phyloP scores from a whole-genome alignment of 1,139 yeast genomes.

The Kodamaea ohmeri region DNA sequence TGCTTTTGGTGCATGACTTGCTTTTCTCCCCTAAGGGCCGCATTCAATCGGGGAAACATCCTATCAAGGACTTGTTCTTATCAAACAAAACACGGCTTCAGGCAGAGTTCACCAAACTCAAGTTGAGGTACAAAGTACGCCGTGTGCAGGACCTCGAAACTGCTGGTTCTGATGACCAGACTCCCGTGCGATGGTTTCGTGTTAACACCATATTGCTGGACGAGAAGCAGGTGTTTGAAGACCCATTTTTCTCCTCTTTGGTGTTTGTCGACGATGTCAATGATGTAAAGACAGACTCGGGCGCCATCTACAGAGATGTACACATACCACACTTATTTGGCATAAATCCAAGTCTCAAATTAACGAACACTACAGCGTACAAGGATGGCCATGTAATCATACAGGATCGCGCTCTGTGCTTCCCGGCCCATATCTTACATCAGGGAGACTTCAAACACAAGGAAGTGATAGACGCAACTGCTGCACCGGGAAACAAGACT shows the following conservation, averaged over 20 bases:
- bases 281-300: constrained; percentile 44
- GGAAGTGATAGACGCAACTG: constrained; percentile 83
- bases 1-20: constrained; percentile 77
- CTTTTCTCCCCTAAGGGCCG: constrained; percentile 74
- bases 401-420: constrained; percentile 95
- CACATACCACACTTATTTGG: constrained; percentile 78
- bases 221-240: constrained; percentile 40
- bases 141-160: constrained; percentile 35
- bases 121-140: constrained; percentile 61
- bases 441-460: constrained; percentile 44
- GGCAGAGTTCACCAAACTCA: constrained; percentile 78
- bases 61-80: constrained; percentile 77
- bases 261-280: constrained; percentile 44
- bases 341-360: constrained; percentile 67
- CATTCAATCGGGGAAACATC: constrained; percentile 86
- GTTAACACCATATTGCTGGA: constrained; percentile 57
- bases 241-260: constrained; percentile 43
- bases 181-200: constrained; percentile 90
- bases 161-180: constrained; percentile 46
- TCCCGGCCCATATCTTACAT: constrained; percentile 82
- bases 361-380: constrained; percentile 67
- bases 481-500: constrained; percentile 98
- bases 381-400: constrained; percentile 75
- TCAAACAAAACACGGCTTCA: constrained; percentile 74
- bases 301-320: constrained; percentile 65